A percentile compares a stretch with the other conserved stretches of the same genome.
Evolutionary conservation across 495 filamentous ascomycete species (phyloP).

Genomic region (Pseudevernia furfuracea): DNA sequence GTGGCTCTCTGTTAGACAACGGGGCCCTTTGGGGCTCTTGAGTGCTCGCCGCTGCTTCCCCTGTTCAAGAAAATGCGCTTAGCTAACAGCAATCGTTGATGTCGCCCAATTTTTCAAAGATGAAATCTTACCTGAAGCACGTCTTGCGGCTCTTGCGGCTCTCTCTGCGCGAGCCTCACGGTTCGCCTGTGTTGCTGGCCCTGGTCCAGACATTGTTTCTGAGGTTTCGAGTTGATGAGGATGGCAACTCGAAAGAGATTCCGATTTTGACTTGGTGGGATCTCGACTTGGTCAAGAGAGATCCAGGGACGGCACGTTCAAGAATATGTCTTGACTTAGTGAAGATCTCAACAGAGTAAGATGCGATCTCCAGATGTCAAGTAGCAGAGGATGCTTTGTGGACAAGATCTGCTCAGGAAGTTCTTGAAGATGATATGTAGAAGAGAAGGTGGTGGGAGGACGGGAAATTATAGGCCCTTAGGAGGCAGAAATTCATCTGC

Average conservation of each 20-base stretch:
- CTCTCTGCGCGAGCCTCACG: neutral
- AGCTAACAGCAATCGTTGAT: neutral
- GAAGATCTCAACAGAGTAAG: too few relatives aligned
- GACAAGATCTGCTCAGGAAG: too few relatives aligned
- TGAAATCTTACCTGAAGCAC: neutral
- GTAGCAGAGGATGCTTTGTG: neutral
- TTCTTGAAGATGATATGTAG: neutral
- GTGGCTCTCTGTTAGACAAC: neutral
- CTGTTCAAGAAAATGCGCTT: neutral
- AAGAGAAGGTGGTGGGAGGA: neutral
- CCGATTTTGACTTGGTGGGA: neutral
- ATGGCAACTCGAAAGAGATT: neutral
- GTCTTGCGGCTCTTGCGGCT: neutral
- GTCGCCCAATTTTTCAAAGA: neutral
- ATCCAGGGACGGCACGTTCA: too few relatives aligned
- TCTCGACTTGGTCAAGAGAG: too few relatives aligned
- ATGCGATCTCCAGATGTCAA: neutral
- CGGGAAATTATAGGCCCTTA: too few relatives aligned
- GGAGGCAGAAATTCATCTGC: neutral
- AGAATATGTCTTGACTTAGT: too few relatives aligned
- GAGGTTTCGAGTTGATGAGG: neutral
- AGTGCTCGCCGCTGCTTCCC: neutral
- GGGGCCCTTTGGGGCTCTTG: neutral
- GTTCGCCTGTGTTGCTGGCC: slow-evolving; percentile 1
- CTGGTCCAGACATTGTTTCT: neutral